Evolutionary conservation across 2,329 filamentous ascomycete species (phyloP).

Genomic region (Leptographium wingfieldii): DNA sequence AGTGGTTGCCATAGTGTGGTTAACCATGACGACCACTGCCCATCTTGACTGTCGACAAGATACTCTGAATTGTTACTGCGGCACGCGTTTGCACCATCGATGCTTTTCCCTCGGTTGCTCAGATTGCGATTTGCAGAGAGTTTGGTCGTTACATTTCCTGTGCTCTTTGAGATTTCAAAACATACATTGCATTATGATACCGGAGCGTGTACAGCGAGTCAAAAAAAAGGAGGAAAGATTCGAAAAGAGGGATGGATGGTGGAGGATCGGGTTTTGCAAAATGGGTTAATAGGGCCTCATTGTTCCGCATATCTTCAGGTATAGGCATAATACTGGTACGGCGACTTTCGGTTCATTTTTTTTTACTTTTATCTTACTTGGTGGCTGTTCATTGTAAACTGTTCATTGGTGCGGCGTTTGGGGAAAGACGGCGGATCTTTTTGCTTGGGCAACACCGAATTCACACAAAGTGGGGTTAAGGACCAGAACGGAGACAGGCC

Average conservation of each 20-base stretch:
- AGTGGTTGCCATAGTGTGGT: slow-evolving; percentile 39
- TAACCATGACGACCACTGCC: too few relatives aligned
- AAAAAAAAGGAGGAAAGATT: background rate
- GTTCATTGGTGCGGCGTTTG: background rate
- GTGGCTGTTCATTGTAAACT: background rate
- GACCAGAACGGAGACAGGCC: background rate
- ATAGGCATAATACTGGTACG: background rate
- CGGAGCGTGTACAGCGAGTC: background rate
- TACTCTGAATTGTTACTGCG: too few relatives aligned
- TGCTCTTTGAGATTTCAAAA: background rate
- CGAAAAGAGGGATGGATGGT: background rate
- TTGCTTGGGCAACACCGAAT: background rate
- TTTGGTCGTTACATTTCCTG: background rate
- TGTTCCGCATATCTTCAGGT: background rate
- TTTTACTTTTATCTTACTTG: background rate
- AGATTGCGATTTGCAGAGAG: background rate
- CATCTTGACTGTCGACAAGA: background rate
- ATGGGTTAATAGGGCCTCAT: background rate
- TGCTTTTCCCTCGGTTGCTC: background rate
- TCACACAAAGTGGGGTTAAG: background rate
- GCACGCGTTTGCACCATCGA: background rate
- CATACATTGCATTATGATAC: background rate
- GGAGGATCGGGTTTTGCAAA: background rate
- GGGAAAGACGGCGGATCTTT: background rate
- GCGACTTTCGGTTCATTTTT: too few relatives aligned